These are phyloP conservation scores for Coniochaeta ligniaria DNA, from an alignment of 2,329 filamentous ascomycete species.

Conservation along the genomic window DNA sequence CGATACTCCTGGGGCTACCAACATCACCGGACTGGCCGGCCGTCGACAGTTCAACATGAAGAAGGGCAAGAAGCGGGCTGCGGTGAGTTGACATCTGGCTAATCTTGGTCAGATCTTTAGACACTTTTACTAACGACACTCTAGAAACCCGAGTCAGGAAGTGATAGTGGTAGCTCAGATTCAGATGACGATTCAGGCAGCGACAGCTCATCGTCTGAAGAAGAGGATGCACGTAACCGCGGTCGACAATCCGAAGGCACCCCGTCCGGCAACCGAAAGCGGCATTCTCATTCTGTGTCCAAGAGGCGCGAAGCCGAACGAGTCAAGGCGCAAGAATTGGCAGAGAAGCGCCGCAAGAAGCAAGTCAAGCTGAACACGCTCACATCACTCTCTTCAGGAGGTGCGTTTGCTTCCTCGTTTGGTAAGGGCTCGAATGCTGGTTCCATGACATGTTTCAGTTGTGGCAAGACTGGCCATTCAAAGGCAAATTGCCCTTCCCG, in stretches of 20 bases:
- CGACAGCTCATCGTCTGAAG: slow-evolving; percentile 2
- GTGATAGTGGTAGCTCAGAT: slow-evolving; percentile 14
- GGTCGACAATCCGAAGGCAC: slow-evolving; percentile 13
- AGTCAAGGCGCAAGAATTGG: slow-evolving; percentile 40
- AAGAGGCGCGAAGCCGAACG: slow-evolving; percentile 40
- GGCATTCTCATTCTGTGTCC: slow-evolving; percentile 4
- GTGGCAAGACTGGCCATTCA: slow-evolving; percentile 55
- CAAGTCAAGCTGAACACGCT: slow-evolving; percentile 59
- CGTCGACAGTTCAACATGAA: slow-evolving; percentile 25
- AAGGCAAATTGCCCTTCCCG: slow-evolving; percentile 42
- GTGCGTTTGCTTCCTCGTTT: slow-evolving; percentile 21
- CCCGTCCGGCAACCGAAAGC: slow-evolving; percentile 2
- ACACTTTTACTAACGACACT: neutral
- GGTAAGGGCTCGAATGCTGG: slow-evolving; percentile 8
- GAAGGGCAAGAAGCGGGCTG: slow-evolving; percentile 8
- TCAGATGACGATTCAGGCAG: slow-evolving; percentile 22
- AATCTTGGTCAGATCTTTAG: neutral
- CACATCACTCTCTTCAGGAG: slow-evolving; percentile 49
- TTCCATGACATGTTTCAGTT: slow-evolving; percentile 49
- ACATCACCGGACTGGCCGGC: slow-evolving; percentile 7
- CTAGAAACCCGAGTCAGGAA: slow-evolving; percentile 1
- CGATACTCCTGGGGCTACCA: slow-evolving; percentile 13
- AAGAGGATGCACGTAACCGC: slow-evolving; percentile 14
- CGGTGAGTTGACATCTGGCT: neutral
- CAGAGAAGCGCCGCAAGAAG: slow-evolving; percentile 55